phyloP scores from a whole-genome alignment of 2,329 filamentous ascomycete species.

The Magnaporthiopsis incrustans region DNA sequence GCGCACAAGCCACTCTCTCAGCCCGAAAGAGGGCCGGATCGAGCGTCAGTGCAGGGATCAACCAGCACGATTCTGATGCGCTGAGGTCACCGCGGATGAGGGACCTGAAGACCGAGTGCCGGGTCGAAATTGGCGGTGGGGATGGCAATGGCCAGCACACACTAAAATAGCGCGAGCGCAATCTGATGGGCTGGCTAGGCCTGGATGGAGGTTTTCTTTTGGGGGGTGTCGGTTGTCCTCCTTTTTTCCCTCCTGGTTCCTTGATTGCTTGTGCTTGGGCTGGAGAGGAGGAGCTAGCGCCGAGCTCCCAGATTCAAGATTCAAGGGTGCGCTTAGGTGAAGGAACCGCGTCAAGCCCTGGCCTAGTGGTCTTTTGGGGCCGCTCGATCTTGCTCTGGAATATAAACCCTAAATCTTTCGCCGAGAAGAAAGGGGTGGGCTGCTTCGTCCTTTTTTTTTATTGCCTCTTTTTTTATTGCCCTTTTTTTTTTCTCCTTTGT shows the following conservation, averaged over 20 bases:
- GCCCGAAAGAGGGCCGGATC: slow-evolving; percentile 8
- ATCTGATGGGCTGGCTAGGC: slow-evolving; percentile 6
- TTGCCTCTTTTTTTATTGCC: not conserved
- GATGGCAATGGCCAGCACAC: slow-evolving; percentile 4
- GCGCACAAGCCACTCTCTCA: slow-evolving; percentile 12
- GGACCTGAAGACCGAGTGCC: slow-evolving; percentile 1
- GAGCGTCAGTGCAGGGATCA: slow-evolving; percentile 14
- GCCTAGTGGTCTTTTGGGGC: not conserved
- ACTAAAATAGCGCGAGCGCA: slow-evolving; percentile 8
- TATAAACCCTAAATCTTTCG: not conserved
- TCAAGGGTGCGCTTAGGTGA: slow-evolving; percentile 3
- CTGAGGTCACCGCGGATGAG: not conserved
- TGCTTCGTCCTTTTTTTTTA: not conserved
- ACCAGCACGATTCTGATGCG: slow-evolving; percentile 3
- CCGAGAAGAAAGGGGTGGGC: not conserved
- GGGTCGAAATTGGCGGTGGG: slow-evolving; percentile 9
- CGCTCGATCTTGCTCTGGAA: not conserved
- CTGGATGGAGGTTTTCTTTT: not conserved
- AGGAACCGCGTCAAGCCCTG: slow-evolving; percentile 1
- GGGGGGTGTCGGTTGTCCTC: not conserved
- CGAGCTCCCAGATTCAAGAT: not conserved
- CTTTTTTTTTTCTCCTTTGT: not conserved
- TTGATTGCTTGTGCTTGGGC: not conserved
- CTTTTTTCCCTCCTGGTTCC: not conserved
- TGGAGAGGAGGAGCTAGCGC: slow-evolving; percentile 1